Evolutionary conservation across 495 filamentous ascomycete genomes (phyloP).

Genomic region (Aspergillus haitiensis): DNA sequence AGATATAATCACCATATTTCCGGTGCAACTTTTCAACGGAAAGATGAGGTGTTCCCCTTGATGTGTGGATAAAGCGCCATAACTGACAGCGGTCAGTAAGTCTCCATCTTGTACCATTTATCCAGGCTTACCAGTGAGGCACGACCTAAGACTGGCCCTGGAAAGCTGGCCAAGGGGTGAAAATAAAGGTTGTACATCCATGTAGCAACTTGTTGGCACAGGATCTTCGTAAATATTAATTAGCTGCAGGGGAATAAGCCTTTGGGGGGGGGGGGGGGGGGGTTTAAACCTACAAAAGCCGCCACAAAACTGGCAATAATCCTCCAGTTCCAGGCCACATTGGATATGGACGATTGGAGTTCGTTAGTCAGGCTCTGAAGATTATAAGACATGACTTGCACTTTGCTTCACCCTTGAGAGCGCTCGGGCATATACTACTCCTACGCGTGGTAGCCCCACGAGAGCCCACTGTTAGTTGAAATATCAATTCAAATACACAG

Average conservation of each 20-base stretch:
- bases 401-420: background rate
- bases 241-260: background rate
- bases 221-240: background rate
- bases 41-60: background rate
- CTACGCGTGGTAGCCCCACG: background rate
- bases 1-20: constrained; percentile 10
- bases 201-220: background rate
- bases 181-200: constrained; percentile 11
- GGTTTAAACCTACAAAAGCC: background rate
- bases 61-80: constrained; percentile 15
- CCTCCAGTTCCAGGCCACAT: background rate
- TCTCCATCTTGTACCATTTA: background rate
- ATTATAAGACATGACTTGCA: background rate
- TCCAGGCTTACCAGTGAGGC: background rate
- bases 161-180: constrained; percentile 6
- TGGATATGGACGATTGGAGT: background rate
- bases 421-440: background rate
- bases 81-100: background rate
- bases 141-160: constrained; percentile 4
- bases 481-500: background rate
- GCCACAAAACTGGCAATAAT: background rate
- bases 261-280: no score
- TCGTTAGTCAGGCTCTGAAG: background rate
- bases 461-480: background rate
- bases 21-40: constrained; percentile 4